Evolutionary conservation across 805 yeast species (phyloP).

Genomic region (Metschnikowia peoriensis): DNA sequence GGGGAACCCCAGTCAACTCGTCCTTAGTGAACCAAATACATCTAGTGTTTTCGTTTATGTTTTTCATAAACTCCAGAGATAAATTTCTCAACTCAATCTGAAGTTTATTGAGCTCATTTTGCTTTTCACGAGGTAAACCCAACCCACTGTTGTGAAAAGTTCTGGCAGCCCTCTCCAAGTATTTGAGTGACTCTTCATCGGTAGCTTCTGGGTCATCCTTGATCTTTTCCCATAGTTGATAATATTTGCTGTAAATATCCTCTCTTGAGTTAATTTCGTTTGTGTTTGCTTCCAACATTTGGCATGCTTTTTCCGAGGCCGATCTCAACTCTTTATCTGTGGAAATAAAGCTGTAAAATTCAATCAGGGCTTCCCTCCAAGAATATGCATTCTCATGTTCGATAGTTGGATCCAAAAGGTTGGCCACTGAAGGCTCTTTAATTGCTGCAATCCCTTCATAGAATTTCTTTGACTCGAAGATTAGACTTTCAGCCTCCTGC

Average conservation of each 20-base stretch:
- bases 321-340: constrained; percentile 62
- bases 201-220: constrained; percentile 19
- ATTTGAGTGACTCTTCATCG: constrained; percentile 56
- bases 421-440: constrained; percentile 53
- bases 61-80: constrained; percentile 57
- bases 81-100: constrained; percentile 59
- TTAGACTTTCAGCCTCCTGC: constrained; percentile 34
- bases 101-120: constrained; percentile 56
- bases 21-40: constrained; percentile 56
- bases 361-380: constrained; percentile 48
- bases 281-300: constrained; percentile 49
- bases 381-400: constrained; percentile 47
- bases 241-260: constrained; percentile 61
- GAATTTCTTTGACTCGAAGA: constrained; percentile 45
- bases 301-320: constrained; percentile 65
- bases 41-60: constrained; percentile 69
- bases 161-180: constrained; percentile 53
- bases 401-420: constrained; percentile 53
- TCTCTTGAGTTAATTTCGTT: constrained; percentile 66
- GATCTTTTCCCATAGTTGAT: constrained; percentile 45
- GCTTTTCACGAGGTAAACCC: constrained; percentile 51
- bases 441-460: constrained; percentile 54
- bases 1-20: constrained; percentile 74
- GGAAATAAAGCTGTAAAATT: constrained; percentile 75
- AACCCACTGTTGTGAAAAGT: constrained; percentile 69